Conservation (phyloP, 768 basidiomycete species). For the Lactarius indigo region DNA sequence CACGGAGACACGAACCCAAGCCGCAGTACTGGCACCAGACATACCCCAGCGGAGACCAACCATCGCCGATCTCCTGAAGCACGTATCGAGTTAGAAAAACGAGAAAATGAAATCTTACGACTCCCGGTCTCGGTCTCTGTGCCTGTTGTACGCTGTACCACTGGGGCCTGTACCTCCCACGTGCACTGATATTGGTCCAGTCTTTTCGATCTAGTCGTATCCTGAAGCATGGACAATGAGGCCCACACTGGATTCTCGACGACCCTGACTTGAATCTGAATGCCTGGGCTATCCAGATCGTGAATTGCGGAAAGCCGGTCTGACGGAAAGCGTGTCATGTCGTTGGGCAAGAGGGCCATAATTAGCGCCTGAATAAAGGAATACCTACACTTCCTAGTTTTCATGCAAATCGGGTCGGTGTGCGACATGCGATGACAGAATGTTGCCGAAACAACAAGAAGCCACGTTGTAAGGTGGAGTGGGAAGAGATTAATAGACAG, state of each 20-base stretch:
- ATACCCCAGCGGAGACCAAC: neutral
- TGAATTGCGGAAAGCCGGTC: neutral
- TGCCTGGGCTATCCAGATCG: neutral
- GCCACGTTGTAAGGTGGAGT: neutral
- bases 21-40: neutral
- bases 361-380: neutral
- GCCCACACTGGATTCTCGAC: neutral
- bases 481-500: neutral
- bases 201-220: neutral
- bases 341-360: neutral
- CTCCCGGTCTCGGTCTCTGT: neutral
- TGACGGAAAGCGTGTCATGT: neutral
- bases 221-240: neutral
- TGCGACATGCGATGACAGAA: neutral
- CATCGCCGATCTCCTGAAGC: neutral
- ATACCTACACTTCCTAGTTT: neutral
- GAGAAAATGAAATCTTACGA: neutral
- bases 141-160: neutral
- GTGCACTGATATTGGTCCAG: neutral
- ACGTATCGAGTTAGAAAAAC: neutral
- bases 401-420: neutral
- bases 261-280: slow-evolving; percentile 2
- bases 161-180: slow-evolving; percentile 1
- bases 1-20: neutral
- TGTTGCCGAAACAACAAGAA: neutral